Conservation (phyloP, 2,329 filamentous ascomycete genomes). For the Arthrobotrys iridis region DNA sequence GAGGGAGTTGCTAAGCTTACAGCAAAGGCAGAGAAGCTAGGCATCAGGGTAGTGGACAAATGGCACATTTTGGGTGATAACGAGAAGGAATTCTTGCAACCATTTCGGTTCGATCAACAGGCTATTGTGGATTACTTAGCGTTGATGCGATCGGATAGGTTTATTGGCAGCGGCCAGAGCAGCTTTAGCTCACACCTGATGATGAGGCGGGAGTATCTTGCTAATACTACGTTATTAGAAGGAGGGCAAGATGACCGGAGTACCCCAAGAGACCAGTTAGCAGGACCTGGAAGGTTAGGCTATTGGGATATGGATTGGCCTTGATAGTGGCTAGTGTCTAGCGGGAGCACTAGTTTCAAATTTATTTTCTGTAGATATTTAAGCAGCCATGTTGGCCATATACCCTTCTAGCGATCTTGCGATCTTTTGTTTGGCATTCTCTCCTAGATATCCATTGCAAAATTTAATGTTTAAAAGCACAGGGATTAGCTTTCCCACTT, state of each 20-base stretch:
- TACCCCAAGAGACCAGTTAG: constrained; percentile 10
- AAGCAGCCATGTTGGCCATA: too few relatives aligned
- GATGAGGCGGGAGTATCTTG: constrained; percentile 13
- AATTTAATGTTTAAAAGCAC: too few relatives aligned
- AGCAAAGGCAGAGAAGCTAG: constrained; percentile 61
- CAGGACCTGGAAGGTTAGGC: constrained; percentile 9
- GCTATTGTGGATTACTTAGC: constrained; percentile 64
- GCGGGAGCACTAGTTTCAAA: background rate
- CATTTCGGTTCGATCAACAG: constrained; percentile 64
- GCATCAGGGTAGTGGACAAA: constrained; percentile 62
- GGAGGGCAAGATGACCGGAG: background rate
- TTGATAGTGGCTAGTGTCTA: background rate
- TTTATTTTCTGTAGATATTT: too few relatives aligned
- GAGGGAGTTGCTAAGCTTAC: background rate
- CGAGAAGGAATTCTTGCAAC: constrained; percentile 60
- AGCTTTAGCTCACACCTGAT: constrained; percentile 35
- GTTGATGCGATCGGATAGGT: constrained; percentile 62
- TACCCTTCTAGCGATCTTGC: too few relatives aligned
- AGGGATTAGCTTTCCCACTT: too few relatives aligned
- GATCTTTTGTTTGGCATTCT: too few relatives aligned
- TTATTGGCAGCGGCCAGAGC: constrained; percentile 59
- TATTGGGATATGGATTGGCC: constrained; percentile 43
- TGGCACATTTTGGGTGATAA: constrained; percentile 60
- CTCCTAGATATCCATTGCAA: too few relatives aligned
- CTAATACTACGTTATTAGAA: background rate